Conservation (phyloP, 2,329 filamentous ascomycete species). For the Colletotrichum noveboracense region DNA sequence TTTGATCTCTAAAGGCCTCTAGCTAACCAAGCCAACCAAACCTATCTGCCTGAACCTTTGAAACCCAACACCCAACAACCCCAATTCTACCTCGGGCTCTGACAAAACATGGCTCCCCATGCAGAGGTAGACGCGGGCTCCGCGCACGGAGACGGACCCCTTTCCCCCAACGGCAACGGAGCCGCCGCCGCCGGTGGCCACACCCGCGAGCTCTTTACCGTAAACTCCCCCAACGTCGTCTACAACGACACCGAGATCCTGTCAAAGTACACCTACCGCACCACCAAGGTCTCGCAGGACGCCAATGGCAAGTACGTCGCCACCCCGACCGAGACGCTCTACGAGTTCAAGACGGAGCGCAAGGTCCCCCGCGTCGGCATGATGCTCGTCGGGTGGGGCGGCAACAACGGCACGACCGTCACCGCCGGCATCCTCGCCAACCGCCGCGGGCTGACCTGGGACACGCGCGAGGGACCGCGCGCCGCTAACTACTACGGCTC, state of each 20-base stretch:
- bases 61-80: neutral
- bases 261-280: slow-evolving; percentile 96
- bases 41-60: slow-evolving; percentile 26
- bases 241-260: slow-evolving; percentile 90
- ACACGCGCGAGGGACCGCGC: slow-evolving; percentile 87
- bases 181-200: slow-evolving; percentile 44
- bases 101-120: slow-evolving; percentile 83
- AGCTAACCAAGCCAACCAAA: slow-evolving; percentile 50
- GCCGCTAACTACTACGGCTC: slow-evolving; percentile 98
- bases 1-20: slow-evolving; percentile 26
- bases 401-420: slow-evolving; percentile 97
- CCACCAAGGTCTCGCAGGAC: slow-evolving; percentile 78
- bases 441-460: slow-evolving; percentile 84
- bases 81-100: slow-evolving; percentile 14
- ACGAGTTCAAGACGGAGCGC: slow-evolving; percentile 97
- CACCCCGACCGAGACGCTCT: slow-evolving; percentile 84
- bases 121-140: slow-evolving; percentile 66
- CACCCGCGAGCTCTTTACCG: slow-evolving; percentile 74
- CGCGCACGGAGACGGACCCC: slow-evolving; percentile 65
- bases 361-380: slow-evolving; percentile 91
- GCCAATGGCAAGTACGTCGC: slow-evolving; percentile 78
- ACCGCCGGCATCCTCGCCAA: slow-evolving; percentile 98
- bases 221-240: slow-evolving; percentile 89
- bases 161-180: slow-evolving; percentile 32
- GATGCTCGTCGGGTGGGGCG: slow-evolving; percentile 98